Base-by-base conservation (phyloP, 2,329 filamentous ascomycete species). In the Xylariales sp. region DNA sequence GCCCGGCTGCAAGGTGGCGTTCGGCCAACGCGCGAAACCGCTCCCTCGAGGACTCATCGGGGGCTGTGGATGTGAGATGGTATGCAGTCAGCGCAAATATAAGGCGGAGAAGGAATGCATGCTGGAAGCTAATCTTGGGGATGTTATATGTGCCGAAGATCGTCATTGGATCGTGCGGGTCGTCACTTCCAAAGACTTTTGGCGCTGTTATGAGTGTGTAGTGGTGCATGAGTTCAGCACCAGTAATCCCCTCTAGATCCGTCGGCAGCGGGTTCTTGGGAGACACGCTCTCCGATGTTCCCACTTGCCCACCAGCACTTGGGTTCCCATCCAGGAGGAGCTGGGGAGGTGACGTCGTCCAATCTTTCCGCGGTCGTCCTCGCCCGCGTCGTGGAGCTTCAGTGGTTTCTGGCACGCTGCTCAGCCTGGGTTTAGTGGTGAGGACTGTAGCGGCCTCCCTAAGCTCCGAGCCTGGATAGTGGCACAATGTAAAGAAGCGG, bases 161-260 rank as follows among this genome's bases (percentile, higher is more conserved):
- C 27, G 39, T 37, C 16, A 55, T 48, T 16, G 40, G 45, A 21
- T 48, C 38, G 11, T 39, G 17, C 29, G 42, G 40, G 19, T 52
- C 46, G 14, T 38, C 33, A 13, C 10, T 27, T 4, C 36, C 28
- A 3, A 42, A 43, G 2, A 58, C 45, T 11, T 45, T 58, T 15
- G 23, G 29, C 3, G 55, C 45, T 2, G 54, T 55, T 20, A 47
- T 40, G 24, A 46, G 38, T 17, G 55, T 47, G 27, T 53, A 58
- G 19, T 58, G 50, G 21, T 56, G 49, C 18, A 58, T 49, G 10
- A 58, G 45, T 41, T 58, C 55, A 15, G 51, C 52, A n/a, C 57
- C 53, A 33, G 47, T 42, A 19, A 55, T 12, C 40, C 28, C 55
- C 53, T 15, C 55, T 40, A 5, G 50, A 47, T 29, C 50, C 49